Evolutionary conservation across 768 basidiomycete genomes (phyloP), one percentile per base, ranked within the genome.

Genomic region (Boletus vermiculosoides): DNA sequence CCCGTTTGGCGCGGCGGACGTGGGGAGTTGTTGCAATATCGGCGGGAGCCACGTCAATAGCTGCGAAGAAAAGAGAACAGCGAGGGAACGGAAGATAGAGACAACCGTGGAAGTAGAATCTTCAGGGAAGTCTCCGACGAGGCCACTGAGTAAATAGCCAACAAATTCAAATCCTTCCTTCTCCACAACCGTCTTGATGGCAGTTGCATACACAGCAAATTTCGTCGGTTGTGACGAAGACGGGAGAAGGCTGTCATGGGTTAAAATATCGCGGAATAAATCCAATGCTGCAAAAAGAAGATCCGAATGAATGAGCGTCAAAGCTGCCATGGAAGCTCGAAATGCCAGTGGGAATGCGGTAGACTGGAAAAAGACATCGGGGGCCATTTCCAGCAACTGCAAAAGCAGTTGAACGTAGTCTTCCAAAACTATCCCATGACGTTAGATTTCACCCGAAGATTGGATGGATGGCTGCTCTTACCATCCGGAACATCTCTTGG

Each of bases 111-210:
- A 79, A 7, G 85, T 78, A 4, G 86, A 81, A 56, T 98, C 96
- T 67, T 93, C 93, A 4, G 92, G 92, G 70, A 95, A 98, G 58
- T 90, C 87, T 22, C 88, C 86, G 5, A 92, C 85, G 28, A 98
- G 77, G 4, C 97, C 96, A 20, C 79, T 74, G 51, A 98, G 76
- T 30, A 94, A 70, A 60, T 83, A 83, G 15, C 81, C 80, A 16
- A 91, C 69, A 16, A 98, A 78, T 63, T 83, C 81, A 52, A 82
- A 80, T 4, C 94, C 93, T 69, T 91, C 85, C 59, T 85, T 84
- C 52, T 83, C 78, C 45, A 94, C 71, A 36, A 83, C 80, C 4
- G 71, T 72, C 30, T 78, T 78, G 63, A 94, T 90, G 41, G 84
- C 76, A 10, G 79, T 67, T 1, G 86, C 83, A 67, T 87, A 92